phyloP scores from a whole-genome alignment of 1,284 basidiomycete species.

The Inonotus hispidus region DNA sequence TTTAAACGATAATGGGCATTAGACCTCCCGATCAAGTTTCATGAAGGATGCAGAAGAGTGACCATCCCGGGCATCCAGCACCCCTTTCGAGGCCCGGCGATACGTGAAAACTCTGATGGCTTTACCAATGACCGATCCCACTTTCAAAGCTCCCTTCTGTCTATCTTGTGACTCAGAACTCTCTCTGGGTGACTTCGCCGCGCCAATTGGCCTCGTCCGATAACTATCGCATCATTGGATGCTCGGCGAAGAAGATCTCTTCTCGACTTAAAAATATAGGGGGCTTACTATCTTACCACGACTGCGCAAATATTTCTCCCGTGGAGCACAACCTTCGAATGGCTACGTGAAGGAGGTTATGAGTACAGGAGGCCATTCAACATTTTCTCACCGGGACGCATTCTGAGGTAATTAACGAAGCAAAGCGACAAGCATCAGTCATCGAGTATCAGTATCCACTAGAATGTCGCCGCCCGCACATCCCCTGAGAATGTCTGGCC shows the following conservation, averaged over 20 bases:
- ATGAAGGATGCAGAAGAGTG: no score
- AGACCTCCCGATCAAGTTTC: no score
- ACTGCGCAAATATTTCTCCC: neutral
- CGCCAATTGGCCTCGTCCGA: neutral
- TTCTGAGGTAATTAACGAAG: neutral
- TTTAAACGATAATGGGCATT: no score
- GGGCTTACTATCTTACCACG: neutral
- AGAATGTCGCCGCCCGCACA: neutral
- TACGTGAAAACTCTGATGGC: neutral
- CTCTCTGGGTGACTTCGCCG: neutral
- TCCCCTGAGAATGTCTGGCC: neutral
- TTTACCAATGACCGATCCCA: neutral
- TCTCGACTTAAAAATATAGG: neutral
- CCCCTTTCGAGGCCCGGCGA: no score
- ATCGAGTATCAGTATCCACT: neutral
- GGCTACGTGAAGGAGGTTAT: neutral
- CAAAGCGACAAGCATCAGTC: neutral
- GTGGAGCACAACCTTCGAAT: neutral
- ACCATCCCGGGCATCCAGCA: no score
- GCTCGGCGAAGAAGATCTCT: neutral
- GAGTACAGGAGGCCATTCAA: neutral
- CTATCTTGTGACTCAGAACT: neutral
- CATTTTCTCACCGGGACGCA: neutral
- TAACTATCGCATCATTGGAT: neutral
- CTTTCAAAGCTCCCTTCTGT: neutral